Evolutionary conservation across 2,329 filamentous ascomycete species (phyloP).

Genomic region (Lachnellula occidentalis): DNA sequence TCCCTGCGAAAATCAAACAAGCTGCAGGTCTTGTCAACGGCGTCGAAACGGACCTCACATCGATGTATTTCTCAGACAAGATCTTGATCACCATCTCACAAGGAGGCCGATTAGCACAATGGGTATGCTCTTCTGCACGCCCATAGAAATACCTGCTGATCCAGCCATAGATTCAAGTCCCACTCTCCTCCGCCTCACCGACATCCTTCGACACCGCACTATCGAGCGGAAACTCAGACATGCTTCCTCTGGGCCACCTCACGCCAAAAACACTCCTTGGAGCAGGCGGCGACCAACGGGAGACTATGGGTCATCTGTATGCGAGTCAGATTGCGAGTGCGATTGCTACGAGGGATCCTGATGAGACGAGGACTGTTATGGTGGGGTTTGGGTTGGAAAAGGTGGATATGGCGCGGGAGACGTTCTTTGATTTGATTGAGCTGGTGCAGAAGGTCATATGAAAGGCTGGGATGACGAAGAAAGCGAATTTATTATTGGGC

Average conservation of each 20-base stretch:
- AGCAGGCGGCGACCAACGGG: slow-evolving; percentile 70
- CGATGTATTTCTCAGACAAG: slow-evolving; percentile 77
- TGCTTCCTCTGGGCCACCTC: slow-evolving; percentile 71
- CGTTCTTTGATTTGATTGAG: slow-evolving; percentile 61
- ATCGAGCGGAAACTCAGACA: slow-evolving; percentile 29
- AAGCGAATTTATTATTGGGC: too few relatives aligned
- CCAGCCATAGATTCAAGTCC: slow-evolving; percentile 63
- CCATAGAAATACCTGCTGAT: background rate
- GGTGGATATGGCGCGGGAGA: slow-evolving; percentile 41
- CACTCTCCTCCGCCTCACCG: slow-evolving; percentile 63
- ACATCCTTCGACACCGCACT: slow-evolving; percentile 51
- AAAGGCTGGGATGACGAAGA: background rate
- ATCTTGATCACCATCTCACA: slow-evolving; percentile 87
- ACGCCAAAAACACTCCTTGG: slow-evolving; percentile 85
- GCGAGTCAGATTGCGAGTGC: slow-evolving; percentile 84
- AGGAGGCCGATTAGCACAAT: slow-evolving; percentile 79
- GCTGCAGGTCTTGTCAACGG: slow-evolving; percentile 61
- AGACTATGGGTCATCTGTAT: slow-evolving; percentile 81
- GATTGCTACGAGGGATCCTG: slow-evolving; percentile 64
- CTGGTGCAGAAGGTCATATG: slow-evolving; percentile 49
- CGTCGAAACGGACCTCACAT: slow-evolving; percentile 64
- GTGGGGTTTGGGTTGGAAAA: slow-evolving; percentile 54
- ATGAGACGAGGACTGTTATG: slow-evolving; percentile 55
- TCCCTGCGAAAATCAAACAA: slow-evolving; percentile 26
- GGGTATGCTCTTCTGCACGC: slow-evolving; percentile 52